Conservation (phyloP, 2,329 filamentous ascomycete genomes). For the Pestalotiopsis fici region DNA sequence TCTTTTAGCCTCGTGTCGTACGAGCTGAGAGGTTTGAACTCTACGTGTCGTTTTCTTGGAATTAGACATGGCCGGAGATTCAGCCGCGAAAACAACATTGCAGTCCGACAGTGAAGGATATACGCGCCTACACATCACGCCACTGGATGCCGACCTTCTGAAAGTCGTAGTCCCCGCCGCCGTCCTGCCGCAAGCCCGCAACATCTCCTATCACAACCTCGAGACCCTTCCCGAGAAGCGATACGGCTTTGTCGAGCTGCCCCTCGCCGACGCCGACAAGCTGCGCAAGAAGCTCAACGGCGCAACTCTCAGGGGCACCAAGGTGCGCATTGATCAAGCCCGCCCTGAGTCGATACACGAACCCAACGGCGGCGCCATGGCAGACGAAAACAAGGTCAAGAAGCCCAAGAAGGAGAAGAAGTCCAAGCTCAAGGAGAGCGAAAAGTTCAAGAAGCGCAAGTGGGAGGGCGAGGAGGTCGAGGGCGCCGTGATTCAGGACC, state of each 20-base stretch:
- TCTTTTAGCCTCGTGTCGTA: not conserved
- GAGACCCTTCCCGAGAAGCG: slow-evolving; percentile 87
- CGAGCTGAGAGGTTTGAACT: not conserved
- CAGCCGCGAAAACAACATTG: slow-evolving; percentile 12
- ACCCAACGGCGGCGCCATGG: slow-evolving; percentile 29
- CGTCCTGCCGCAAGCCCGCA: slow-evolving; percentile 66
- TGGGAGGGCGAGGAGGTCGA: slow-evolving; percentile 51
- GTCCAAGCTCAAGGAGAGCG: slow-evolving; percentile 36
- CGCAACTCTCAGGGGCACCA: slow-evolving; percentile 78
- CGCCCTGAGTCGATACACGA: slow-evolving; percentile 59
- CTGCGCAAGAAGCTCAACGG: slow-evolving; percentile 90
- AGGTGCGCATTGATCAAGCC: slow-evolving; percentile 83
- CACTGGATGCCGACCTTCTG: slow-evolving; percentile 76
- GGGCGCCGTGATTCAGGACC: slow-evolving; percentile 73
- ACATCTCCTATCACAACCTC: slow-evolving; percentile 85
- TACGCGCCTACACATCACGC: slow-evolving; percentile 81
- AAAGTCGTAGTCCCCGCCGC: slow-evolving; percentile 71
- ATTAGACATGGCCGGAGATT: slow-evolving; percentile 19
- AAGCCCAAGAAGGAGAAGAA: slow-evolving; percentile 12
- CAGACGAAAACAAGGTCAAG: slow-evolving; percentile 28
- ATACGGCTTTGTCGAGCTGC: slow-evolving; percentile 89
- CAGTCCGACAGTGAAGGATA: slow-evolving; percentile 27
- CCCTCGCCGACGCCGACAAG: slow-evolving; percentile 81
- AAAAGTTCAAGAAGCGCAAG: slow-evolving; percentile 51
- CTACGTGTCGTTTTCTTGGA: not conserved